Base-by-base conservation (phyloP, 148 eudicot genomes). In the Chenopodium formosanum region DNA sequence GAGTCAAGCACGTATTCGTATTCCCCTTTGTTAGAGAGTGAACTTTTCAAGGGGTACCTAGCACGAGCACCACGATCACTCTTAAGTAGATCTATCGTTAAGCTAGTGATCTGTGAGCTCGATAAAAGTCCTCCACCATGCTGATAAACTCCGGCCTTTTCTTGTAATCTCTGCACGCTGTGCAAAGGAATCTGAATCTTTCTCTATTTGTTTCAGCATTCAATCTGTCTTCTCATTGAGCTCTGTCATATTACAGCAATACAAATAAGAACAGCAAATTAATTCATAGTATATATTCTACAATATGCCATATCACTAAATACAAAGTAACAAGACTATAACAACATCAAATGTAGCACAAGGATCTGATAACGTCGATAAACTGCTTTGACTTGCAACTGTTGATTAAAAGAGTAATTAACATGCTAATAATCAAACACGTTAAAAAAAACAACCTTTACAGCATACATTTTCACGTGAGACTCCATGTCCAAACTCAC, bases 151-250 rank as follows among this genome's bases (percentile, higher is more conserved):
- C 93, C 9, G 99, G 99, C 78, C 99, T 87, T 88, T 90, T 92
- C 88, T 81, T 91, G 87, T 96, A 96, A 82, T 94, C 81, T 96
- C 99, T 62, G 96, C 99, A 0, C 99, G 94, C 75, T 92, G 82
- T 17, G 95, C 88, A 77, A 96, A 96, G 0, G 99, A 94, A 81
- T 96, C 99, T 69, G 97, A 97, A 80, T 96, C 99, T 83, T 87
- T 2, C 62, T 96, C 99, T 12, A 96, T 88, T 70, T 91, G 76
- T 68, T 84, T 89, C 78, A 92, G 88, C 95, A 96, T 94, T 50
- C 86, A 80, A 46, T 83, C 82, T 62, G 95, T 91, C 82, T 92
- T 96, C 79, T 88, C 93, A 79, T 94, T 90, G 17, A 96, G 90
- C 60, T 92, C 99, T 96, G 89, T 62, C 66, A 82, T 56, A 16